Evolutionary conservation across 352 stramenopile genomes (phyloP), one percentile per base, ranked within the genome.

Genomic region (Phytophthora sp.): DNA sequence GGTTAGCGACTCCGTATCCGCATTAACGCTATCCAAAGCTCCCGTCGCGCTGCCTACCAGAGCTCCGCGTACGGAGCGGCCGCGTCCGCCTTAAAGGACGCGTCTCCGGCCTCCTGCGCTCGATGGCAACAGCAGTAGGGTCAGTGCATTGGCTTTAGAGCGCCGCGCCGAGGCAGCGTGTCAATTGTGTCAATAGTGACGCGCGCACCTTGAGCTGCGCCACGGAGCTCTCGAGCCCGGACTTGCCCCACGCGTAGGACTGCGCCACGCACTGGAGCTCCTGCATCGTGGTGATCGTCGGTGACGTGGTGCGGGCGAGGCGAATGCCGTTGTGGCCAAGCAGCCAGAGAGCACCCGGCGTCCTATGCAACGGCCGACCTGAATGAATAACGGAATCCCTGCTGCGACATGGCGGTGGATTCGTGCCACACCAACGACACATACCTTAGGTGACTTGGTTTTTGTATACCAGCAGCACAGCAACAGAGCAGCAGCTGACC

Each of bases 161-260:
- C 32, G 39, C 13, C 55, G 34, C n/a, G 38, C 21, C 13, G 0
- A 1, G 15, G 30, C 31, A 10, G 46, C 4, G 20, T 20, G 15
- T 20, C 32, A 43, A 27, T 43, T 31, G 26, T 30, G 23, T 13
- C 12, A n/a, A 34, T 57, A 35, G 28, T 59, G 17, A 52, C 17
- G 15, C 51, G 17, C 53, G 49, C 41, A 96, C 89, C 81, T 95
- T 90, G 51, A 98, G 77, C 62, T 95, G 80, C 39, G 92, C 92
- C 24, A 98, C 92, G 52, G 79, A 74, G 63, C 87, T 96, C 39
- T 84, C 62, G 50, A 72, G 48, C n/a, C 92, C 93, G 34, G 50
- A 71, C 63, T 97, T 97, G 20, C 93, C 93, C 93, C 93, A 98
- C 17, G 89, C 90, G 64, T 98, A 98, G 28, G 72, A 88, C 76